A percentile compares a stretch with the other conserved stretches of the same genome.
Conservation (phyloP, 768 basidiomycete species). For the Clavulina sp. region DNA sequence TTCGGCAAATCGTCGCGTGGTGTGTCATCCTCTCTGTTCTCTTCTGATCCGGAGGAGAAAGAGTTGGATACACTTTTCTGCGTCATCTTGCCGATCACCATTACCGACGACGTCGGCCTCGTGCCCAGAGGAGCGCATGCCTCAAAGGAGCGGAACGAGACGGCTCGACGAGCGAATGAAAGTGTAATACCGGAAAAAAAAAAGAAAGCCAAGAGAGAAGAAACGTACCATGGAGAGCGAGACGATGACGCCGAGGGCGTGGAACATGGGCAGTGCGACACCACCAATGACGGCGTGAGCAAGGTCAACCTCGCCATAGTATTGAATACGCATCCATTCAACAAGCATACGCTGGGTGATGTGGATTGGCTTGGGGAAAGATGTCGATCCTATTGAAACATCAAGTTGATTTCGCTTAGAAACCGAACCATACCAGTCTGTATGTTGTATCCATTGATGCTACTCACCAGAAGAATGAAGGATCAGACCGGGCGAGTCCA, state of each 20-base stretch:
- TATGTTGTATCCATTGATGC: background rate
- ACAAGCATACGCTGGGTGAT: slow-evolving; percentile 6
- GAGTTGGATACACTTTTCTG: too few relatives aligned
- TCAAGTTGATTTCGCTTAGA: background rate
- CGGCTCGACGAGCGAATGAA: too few relatives aligned
- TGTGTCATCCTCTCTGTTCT: too few relatives aligned
- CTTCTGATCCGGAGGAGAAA: too few relatives aligned
- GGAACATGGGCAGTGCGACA: slow-evolving; percentile 3
- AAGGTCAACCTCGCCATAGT: slow-evolving; percentile 6
- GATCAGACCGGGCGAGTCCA: slow-evolving; percentile 12
- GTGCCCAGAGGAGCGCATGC: too few relatives aligned
- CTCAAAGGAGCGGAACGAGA: too few relatives aligned
- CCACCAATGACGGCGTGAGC: slow-evolving; percentile 1
- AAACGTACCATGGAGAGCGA: background rate
- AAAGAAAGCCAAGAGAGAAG: background rate
- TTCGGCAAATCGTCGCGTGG: too few relatives aligned
- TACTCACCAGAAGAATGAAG: slow-evolving; percentile 17
- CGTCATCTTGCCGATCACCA: too few relatives aligned
- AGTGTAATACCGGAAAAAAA: too few relatives aligned
- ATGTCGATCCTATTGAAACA: slow-evolving; percentile 7
- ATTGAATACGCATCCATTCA: slow-evolving; percentile 3
- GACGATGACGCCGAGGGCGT: slow-evolving; percentile 5
- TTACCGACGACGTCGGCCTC: too few relatives aligned
- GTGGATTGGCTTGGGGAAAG: slow-evolving; percentile 11
- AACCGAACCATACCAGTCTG: background rate